Conservation (phyloP, 257 asterid genomes). For the Forsythia viridissima region DNA sequence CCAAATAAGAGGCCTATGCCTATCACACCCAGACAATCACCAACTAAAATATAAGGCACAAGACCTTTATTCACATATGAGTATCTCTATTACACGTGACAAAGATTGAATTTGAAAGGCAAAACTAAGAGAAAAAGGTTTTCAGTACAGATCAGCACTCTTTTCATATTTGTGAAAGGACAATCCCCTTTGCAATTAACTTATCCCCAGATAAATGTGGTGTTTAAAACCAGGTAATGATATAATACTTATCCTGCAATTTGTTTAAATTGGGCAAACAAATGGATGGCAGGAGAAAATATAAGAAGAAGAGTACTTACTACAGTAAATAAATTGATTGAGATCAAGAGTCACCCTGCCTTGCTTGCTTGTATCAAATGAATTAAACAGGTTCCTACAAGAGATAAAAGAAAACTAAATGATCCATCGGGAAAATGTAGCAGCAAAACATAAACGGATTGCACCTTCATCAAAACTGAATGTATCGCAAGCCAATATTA, state of each 20-base stretch:
- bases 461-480: background rate
- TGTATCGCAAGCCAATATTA: background rate
- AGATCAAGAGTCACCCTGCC: conserved; percentile 86
- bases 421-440: conserved; percentile 8
- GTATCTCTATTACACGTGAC: background rate
- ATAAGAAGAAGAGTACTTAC: conserved; percentile 43
- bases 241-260: background rate
- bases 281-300: background rate
- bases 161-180: background rate
- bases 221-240: background rate
- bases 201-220: background rate
- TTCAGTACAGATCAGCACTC: background rate
- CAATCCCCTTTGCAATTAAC: background rate
- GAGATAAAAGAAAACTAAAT: background rate
- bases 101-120: background rate
- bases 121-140: background rate
- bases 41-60: background rate
- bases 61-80: background rate
- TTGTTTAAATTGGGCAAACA: background rate
- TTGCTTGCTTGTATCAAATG: conserved; percentile 76
- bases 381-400: conserved; percentile 68
- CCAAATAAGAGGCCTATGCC: background rate
- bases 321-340: conserved; percentile 80
- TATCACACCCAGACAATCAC: too few relatives aligned
- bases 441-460: background rate